phyloP scores from a whole-genome alignment of 2,329 filamentous ascomycete genomes.

The Xylariaceae sp. region DNA sequence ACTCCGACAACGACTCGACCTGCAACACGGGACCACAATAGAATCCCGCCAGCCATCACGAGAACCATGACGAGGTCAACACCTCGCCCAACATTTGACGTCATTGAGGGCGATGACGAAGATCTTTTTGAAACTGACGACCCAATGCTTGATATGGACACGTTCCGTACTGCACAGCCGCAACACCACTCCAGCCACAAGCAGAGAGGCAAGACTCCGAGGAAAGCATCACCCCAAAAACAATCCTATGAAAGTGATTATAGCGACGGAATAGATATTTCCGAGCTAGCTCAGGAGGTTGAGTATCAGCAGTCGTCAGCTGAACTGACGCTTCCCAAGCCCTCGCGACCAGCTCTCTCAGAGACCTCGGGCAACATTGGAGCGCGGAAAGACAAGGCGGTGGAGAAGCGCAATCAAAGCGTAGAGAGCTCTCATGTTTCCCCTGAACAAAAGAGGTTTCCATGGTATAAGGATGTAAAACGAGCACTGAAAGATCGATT shows the following conservation, averaged over 20 bases:
- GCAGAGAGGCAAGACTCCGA: constrained; percentile 21
- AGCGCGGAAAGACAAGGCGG: constrained; percentile 30
- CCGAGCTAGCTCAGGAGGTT: constrained; percentile 48
- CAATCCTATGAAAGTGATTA: constrained; percentile 39
- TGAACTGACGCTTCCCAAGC: constrained; percentile 18
- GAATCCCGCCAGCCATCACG: constrained; percentile 1
- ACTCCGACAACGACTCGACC: constrained; percentile 13
- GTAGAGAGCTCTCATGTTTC: constrained; percentile 37
- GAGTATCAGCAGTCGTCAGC: constrained; percentile 40
- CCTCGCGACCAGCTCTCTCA: constrained; percentile 37
- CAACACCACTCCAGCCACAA: constrained; percentile 9
- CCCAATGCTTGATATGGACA: constrained; percentile 9
- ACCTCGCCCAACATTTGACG: constrained; percentile 12
- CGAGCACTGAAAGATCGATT: constrained; percentile 78
- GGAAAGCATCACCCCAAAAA: constrained; percentile 16
- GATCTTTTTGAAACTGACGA: constrained; percentile 26
- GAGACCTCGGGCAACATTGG: constrained; percentile 47
- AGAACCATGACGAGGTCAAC: constrained; percentile 13
- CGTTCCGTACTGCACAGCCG: constrained; percentile 7
- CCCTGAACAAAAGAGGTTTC: constrained; percentile 56
- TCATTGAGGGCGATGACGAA: constrained; percentile 34
- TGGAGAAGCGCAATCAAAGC: constrained; percentile 31
- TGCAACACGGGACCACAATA: constrained; percentile 13
- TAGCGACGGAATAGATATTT: constrained; percentile 49
- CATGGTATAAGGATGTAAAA: constrained; percentile 85